A percentile compares a stretch with the other conserved stretches of the same genome.
These are phyloP conservation scores for Gonapodya prolifera DNA, from an alignment of 192 early-diverging fungal genomes.

Conservation along the genomic window DNA sequence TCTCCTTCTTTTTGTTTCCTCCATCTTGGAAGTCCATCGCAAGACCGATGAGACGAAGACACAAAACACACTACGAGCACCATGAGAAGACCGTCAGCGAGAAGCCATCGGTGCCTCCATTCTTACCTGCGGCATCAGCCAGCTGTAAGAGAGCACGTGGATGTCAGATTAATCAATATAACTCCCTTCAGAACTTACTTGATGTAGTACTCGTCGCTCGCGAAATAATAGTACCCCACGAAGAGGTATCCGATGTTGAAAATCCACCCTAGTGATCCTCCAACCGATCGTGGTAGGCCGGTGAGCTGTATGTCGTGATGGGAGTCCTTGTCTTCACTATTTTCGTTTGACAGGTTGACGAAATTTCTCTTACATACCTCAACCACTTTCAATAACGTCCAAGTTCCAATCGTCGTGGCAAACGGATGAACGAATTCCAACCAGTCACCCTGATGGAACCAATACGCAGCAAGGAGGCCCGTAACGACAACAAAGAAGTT, in stretches of 20 bases:
- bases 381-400: not conserved
- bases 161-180: no score
- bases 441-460: not conserved
- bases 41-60: constrained; percentile 47
- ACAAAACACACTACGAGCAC: constrained; percentile 50
- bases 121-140: no score
- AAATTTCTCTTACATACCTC: no score
- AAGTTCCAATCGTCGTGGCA: not conserved
- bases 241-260: not conserved
- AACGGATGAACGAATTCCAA: not conserved
- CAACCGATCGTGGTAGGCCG: not conserved
- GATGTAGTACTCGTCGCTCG: constrained; percentile 29
- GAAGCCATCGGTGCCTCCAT: no score
- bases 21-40: constrained; percentile 47
- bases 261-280: not conserved
- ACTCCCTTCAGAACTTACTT: constrained; percentile 46
- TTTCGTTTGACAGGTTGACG: no score
- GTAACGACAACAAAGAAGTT: not conserved
- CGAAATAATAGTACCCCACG: not conserved
- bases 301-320: no score
- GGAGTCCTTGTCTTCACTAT: no score
- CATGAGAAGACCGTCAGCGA: no score
- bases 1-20: constrained; percentile 7
- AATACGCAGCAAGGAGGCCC: not conserved
- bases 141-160: no score